Evolutionary conservation across 495 filamentous ascomycete species (phyloP), one percentile per base, ranked within the genome.

Genomic region (Amorphotheca resinae): DNA sequence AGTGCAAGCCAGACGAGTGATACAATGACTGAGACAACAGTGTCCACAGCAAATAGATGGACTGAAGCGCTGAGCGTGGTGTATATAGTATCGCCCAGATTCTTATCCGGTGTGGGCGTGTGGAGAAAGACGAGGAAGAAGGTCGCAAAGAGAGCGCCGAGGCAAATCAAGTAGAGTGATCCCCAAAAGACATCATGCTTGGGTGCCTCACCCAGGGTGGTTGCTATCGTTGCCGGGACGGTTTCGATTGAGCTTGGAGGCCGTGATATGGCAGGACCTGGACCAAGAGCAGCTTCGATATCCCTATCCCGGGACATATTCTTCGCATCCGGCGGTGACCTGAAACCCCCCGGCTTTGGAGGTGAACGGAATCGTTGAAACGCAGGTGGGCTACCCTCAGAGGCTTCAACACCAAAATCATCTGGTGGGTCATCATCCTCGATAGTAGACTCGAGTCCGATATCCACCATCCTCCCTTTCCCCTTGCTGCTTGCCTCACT

Each of bases 71-170:
- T 82, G 16, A 98, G 66, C 4, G 87, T 89, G 18, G 79, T 82
- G 62, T 98, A 96, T 41, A 98, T 85, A 8, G 93, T 94, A 58
- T 98, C 91, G 14, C 85, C 84, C 54, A 84, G 67, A 52, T 79
- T 81, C 33, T 66, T 66, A 9, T 65, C 62, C 1, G 83, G 81
- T 1, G 74, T 56, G 7, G 79, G 77, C 1, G 89, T 96, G 56
- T 96, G 87, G 9, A 98, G 69, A 54, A 80, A 87, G 37, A 94
- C 78, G 11, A 98, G 70, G 41, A 94, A 75, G 44, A 88, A 87
- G 11, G 84, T 88, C 14, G 88, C 79, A 54, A 96, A 76, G 28
- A 96, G 62, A 17, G 81, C 77, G 30, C 84, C 85, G 41, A 91
- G 63, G 22, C 74, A 80, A 58, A 96, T 88, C 45, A 93, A 60